Conservation (phyloP, 2,329 filamentous ascomycete species). For the Exophiala viscosa region DNA sequence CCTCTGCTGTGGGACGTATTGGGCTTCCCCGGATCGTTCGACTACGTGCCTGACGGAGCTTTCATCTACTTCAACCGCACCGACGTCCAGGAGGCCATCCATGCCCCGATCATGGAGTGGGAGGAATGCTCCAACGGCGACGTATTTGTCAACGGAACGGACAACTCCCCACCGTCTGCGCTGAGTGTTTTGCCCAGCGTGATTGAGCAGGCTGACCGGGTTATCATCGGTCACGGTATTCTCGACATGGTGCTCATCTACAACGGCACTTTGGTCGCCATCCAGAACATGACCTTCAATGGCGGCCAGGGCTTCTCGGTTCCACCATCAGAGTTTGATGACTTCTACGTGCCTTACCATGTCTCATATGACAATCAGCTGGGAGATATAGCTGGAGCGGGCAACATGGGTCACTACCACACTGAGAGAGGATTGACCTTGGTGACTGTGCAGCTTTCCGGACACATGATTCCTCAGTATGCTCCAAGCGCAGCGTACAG, state of each 20-base stretch:
- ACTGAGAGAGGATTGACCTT: conserved; percentile 74
- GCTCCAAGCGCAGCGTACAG: conserved; percentile 51
- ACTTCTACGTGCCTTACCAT: conserved; percentile 68
- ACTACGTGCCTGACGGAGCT: conserved; percentile 61
- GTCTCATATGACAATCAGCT: conserved; percentile 38
- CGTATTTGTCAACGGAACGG: conserved; percentile 45
- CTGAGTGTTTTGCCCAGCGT: conserved; percentile 63
- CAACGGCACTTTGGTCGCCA: conserved; percentile 66
- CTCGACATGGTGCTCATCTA: conserved; percentile 65
- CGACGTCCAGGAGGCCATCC: conserved; percentile 66
- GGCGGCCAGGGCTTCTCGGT: conserved; percentile 66
- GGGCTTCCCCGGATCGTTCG: conserved; percentile 62
- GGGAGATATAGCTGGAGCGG: conserved; percentile 55
- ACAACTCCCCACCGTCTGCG: conserved; percentile 49
- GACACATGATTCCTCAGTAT: conserved; percentile 55
- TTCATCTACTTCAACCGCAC: conserved; percentile 66
- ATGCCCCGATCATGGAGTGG: conserved; percentile 59
- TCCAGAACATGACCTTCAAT: conserved; percentile 80
- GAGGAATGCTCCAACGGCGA: conserved; percentile 49
- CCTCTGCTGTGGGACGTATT: conserved; percentile 67
- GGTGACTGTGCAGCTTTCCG: conserved; percentile 59
- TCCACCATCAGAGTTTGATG: conserved; percentile 49
- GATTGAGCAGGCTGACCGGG: conserved; percentile 68
- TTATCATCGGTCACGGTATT: conserved; percentile 69
- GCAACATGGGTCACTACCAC: conserved; percentile 66